A percentile compares a stretch with the other conserved stretches of the same genome.
These are phyloP conservation scores for Acanthamoeba royreba DNA, from an alignment of 208 protist genomes.

Conservation along the genomic window DNA sequence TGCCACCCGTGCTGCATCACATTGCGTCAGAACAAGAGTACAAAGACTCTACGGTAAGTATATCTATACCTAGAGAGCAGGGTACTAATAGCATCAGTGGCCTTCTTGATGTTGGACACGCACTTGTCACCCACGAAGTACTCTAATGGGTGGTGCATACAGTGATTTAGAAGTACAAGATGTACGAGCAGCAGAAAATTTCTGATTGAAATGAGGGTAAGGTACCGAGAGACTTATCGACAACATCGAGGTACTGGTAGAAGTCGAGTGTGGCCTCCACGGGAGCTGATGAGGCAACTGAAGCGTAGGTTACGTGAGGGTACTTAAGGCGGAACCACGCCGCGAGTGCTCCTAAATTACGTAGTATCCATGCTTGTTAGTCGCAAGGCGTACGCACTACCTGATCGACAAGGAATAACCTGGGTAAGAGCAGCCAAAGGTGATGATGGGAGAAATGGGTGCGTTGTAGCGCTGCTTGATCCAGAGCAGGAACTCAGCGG, in stretches of 20 bases:
- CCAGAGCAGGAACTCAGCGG: constrained; percentile 40
- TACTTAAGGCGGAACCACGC: constrained; percentile 52
- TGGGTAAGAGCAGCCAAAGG: constrained; percentile 46
- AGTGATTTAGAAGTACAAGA: too few relatives aligned
- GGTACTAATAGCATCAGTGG: neutral
- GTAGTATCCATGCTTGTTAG: neutral
- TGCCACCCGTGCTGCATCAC: neutral
- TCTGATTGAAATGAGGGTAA: neutral
- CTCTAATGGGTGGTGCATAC: too few relatives aligned
- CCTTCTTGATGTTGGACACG: neutral
- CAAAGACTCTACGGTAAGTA: too few relatives aligned
- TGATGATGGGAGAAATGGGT: constrained; percentile 22
- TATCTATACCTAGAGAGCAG: neutral
- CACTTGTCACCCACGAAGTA: constrained; percentile 12
- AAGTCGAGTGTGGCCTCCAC: constrained; percentile 43
- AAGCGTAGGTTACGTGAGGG: constrained; percentile 29
- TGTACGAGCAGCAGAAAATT: neutral
- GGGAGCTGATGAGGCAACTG: constrained; percentile 26
- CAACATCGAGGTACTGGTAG: constrained; percentile 44
- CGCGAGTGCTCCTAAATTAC: constrained; percentile 12
- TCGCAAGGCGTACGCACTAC: neutral
- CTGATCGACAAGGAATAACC: too few relatives aligned
- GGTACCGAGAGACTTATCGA: constrained; percentile 30
- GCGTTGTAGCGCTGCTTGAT: constrained; percentile 35
- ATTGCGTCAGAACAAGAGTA: too few relatives aligned